Evolutionary conservation across 148 eudicot genomes (phyloP).

Genomic region (Euryodendron excelsum): DNA sequence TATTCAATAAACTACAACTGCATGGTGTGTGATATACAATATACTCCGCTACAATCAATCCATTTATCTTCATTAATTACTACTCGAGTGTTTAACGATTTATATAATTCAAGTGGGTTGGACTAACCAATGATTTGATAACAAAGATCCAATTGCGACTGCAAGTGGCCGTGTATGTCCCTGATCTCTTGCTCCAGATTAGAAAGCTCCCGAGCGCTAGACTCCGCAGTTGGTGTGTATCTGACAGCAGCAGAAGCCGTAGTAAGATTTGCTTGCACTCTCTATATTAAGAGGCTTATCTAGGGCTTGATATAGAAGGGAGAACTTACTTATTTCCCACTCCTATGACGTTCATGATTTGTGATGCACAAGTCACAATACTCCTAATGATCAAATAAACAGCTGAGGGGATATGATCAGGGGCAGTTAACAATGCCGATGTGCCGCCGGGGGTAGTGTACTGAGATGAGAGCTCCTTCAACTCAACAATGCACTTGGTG

Average conservation of each 20-base stretch:
- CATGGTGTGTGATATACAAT: too few relatives aligned
- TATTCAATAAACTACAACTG: too few relatives aligned
- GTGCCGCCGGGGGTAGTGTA: constrained; percentile 44
- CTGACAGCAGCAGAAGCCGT: too few relatives aligned
- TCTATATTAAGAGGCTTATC: too few relatives aligned
- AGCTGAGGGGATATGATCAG: constrained; percentile 58
- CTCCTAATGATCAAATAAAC: constrained; percentile 68
- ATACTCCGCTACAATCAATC: too few relatives aligned
- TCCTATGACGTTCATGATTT: constrained; percentile 55
- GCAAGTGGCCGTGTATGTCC: constrained; percentile 56
- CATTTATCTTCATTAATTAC: too few relatives aligned
- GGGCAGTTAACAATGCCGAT: constrained; percentile 38
- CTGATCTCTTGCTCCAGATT: constrained; percentile 66
- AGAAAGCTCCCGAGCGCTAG: constrained; percentile 81
- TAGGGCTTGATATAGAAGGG: background rate
- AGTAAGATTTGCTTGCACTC: too few relatives aligned
- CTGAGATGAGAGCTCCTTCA: constrained; percentile 60
- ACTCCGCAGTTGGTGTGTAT: constrained; percentile 63
- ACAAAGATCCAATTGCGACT: constrained; percentile 45
- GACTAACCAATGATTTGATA: constrained; percentile 55
- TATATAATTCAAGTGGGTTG: too few relatives aligned
- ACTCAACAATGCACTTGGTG: constrained; percentile 61
- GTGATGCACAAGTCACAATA: constrained; percentile 63
- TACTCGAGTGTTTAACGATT: too few relatives aligned
- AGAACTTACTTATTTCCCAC: constrained; percentile 59